Evolutionary conservation across 2,329 filamentous ascomycete species (phyloP), one percentile per base, ranked within the genome.

Genomic region (Cadophora sp.): DNA sequence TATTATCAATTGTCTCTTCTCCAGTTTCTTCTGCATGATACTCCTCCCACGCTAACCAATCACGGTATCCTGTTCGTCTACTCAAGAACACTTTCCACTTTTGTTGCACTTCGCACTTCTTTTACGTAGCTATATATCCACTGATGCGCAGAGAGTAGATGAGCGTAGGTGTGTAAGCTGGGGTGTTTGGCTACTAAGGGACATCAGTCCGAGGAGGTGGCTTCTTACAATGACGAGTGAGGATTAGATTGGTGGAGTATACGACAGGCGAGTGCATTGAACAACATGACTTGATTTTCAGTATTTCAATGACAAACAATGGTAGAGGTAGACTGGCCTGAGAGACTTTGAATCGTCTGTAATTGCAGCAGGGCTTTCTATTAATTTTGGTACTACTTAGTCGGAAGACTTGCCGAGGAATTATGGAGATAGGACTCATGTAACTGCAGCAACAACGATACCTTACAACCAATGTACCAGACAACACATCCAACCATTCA

Each of bases 31-130:
- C n/a, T n/a, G n/a, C n/a, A n/a, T n/a, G n/a, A n/a, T n/a, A n/a
- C n/a, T 37, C 9, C 34, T 37, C 34, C 34, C 19, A 22, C n/a
- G 19, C 7, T 22, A 58, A n/a, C 55, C 29, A 14, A 58, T 58
- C 55, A 14, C n/a, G 6, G 31, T 22, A 37, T 9, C 4, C 4
- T 6, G 19, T 40, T 19, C n/a, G 29, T 34, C 19, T n/a, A 24
- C 11, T n/a, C 9, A 58, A 8, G 27, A 22, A n/a, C 19, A 14
- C 6, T 24, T 14, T 9, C 31, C 2, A 5, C 7, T 12, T 58
- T 24, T 58, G 55, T 58, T 58, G 55, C 55, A 58, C 22, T 58
- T 58, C 55, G 55, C 31, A 58, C 19, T 22, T 24, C 6, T 37
- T 37, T 31, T 58, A 58, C 55, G 55, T 58, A 37, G 55, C 1